Conservation (phyloP, 441 rosid species). For the Eruca vesicaria region DNA sequence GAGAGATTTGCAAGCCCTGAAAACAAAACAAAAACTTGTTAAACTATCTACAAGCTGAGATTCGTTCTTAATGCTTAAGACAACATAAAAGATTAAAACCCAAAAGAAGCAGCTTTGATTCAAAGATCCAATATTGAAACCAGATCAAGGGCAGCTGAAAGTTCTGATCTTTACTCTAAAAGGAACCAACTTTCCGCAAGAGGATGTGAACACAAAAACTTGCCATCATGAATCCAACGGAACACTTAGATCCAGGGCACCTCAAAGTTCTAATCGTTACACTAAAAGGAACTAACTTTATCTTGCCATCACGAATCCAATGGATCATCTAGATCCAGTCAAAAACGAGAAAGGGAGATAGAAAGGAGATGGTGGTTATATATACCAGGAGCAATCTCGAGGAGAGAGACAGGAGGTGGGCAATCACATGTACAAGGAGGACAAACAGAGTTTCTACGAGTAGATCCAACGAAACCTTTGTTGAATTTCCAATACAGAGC, state of each 20-base stretch:
- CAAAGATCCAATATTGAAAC: conserved; percentile 17
- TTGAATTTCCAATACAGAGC: conserved; percentile 91
- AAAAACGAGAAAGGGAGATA: neutral
- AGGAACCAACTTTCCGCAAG: conserved; percentile 11
- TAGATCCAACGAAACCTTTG: conserved; percentile 47
- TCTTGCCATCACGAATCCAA: conserved; percentile 21
- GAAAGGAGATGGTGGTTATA: conserved; percentile 18
- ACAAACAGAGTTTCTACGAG: conserved; percentile 55
- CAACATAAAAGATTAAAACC: neutral
- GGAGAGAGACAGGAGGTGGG: conserved; percentile 92
- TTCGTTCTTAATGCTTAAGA: neutral
- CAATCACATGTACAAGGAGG: conserved; percentile 93
- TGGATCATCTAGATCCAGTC: conserved; percentile 22
- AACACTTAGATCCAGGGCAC: conserved; percentile 20
- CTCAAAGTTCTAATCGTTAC: neutral
- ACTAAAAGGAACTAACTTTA: conserved; percentile 3
- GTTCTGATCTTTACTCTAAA: neutral
- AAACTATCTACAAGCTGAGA: neutral
- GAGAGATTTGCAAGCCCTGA: conserved; percentile 98
- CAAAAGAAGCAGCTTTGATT: neutral
- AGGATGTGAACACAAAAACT: conserved; percentile 5
- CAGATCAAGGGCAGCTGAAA: conserved; percentile 18
- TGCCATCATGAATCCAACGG: conserved; percentile 14
- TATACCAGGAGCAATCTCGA: conserved; percentile 89
- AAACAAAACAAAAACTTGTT: conserved; percentile 23